These are phyloP conservation scores for Magnusiomyces suaveolens DNA, from an alignment of 1,139 yeast species.

Conservation along the genomic window DNA sequence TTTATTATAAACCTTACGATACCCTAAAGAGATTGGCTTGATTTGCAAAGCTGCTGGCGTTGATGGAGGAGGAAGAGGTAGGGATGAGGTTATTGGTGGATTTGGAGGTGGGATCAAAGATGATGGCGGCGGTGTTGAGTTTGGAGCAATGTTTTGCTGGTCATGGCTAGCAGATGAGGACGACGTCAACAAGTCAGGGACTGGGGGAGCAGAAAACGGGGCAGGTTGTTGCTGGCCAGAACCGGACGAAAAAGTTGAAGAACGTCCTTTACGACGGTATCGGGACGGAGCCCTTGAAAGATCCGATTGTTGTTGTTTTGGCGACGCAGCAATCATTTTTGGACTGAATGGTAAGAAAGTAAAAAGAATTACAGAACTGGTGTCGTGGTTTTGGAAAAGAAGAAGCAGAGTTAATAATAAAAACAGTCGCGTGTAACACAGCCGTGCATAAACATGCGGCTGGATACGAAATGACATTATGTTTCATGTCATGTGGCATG, in stretches of 20 bases:
- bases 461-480: too few relatives aligned
- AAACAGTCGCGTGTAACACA: background rate
- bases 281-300: conserved; percentile 1
- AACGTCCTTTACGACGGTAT: background rate
- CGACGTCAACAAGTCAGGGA: too few relatives aligned
- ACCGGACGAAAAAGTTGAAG: too few relatives aligned
- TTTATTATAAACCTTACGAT: conserved; percentile 3
- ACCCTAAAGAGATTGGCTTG: conserved; percentile 6
- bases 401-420: background rate
- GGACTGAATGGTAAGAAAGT: background rate
- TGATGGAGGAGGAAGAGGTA: background rate
- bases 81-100: background rate
- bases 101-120: background rate
- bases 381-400: background rate
- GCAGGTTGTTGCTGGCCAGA: too few relatives aligned
- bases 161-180: too few relatives aligned
- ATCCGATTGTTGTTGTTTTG: background rate
- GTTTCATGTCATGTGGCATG: too few relatives aligned
- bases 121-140: background rate
- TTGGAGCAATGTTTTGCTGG: too few relatives aligned
- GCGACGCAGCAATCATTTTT: too few relatives aligned
- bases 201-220: background rate
- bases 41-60: background rate
- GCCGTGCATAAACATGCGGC: too few relatives aligned
- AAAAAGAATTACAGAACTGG: background rate